Conservation (phyloP, 2,329 filamentous ascomycete genomes). For the Knoxdaviesia proteae region DNA sequence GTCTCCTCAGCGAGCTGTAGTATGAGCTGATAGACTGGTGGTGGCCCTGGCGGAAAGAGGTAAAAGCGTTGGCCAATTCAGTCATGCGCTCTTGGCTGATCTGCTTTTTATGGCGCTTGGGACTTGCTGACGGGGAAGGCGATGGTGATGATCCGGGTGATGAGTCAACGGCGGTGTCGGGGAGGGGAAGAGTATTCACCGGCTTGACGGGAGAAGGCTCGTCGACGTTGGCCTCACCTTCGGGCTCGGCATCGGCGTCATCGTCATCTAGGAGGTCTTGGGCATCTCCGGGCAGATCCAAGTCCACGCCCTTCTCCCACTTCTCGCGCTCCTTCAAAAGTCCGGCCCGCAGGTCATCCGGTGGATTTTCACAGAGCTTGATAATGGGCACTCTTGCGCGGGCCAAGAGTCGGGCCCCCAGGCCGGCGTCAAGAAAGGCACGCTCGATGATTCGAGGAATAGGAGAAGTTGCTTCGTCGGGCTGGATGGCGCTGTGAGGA, state of each 20-base stretch:
- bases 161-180: too few relatives aligned
- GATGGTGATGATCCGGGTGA: too few relatives aligned
- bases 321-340: conserved; percentile 44
- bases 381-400: conserved; percentile 71
- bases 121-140: too few relatives aligned
- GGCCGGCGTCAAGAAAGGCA: conserved; percentile 47
- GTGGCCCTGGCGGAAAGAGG: too few relatives aligned
- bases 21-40: too few relatives aligned
- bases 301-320: conserved; percentile 41
- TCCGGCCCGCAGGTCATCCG: conserved; percentile 33
- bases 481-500: conserved; percentile 31
- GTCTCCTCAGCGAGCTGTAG: too few relatives aligned
- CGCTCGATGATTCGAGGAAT: conserved; percentile 61
- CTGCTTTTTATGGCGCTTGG: too few relatives aligned
- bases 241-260: conserved; percentile 8
- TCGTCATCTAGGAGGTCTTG: conserved; percentile 15
- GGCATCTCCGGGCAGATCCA: conserved; percentile 11
- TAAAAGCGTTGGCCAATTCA: too few relatives aligned
- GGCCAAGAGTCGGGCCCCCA: conserved; percentile 58
- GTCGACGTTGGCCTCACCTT: too few relatives aligned
- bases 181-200: too few relatives aligned
- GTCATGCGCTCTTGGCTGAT: too few relatives aligned
- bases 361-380: conserved; percentile 60
- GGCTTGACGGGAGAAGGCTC: too few relatives aligned
- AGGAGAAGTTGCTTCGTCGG: conserved; percentile 31